Percentiles rank a stretch among this genome's conserved stretches.
phyloP scores from a whole-genome alignment of 2,329 filamentous ascomycete species.

The Penicillium frequentans region DNA sequence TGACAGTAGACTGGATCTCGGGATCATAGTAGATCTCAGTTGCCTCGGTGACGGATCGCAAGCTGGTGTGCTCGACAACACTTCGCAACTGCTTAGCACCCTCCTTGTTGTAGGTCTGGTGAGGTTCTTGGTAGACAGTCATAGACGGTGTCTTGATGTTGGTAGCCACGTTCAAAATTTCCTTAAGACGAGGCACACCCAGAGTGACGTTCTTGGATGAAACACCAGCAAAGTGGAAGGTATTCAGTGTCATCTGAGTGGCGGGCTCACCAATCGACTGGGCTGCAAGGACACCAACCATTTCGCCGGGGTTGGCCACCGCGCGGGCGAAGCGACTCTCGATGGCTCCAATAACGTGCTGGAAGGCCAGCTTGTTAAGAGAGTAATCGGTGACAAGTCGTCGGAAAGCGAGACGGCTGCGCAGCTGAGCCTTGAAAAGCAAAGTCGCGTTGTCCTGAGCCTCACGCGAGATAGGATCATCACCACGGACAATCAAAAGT shows the following conservation, averaged over 20 bases:
- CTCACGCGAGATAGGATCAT: constrained; percentile 77
- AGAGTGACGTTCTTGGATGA: constrained; percentile 99
- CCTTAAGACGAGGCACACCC: constrained; percentile 97
- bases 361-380: constrained; percentile 86
- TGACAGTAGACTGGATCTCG: constrained; percentile 79
- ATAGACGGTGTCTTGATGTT: constrained; percentile 99
- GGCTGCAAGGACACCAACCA: constrained; percentile 96
- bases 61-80: constrained; percentile 88
- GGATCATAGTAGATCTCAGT: constrained; percentile 99
- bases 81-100: constrained; percentile 83
- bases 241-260: constrained; percentile 99
- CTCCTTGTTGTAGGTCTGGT: constrained; percentile 66
- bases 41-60: constrained; percentile 85
- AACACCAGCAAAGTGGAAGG: constrained; percentile 99
- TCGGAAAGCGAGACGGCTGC: constrained; percentile 89
- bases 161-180: constrained; percentile 95
- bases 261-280: constrained; percentile 99
- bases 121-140: constrained; percentile 77
- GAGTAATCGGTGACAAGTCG: constrained; percentile 82
- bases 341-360: constrained; percentile 87
- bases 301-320: constrained; percentile 89
- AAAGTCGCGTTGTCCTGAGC: constrained; percentile 86
- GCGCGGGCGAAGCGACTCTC: constrained; percentile 85
- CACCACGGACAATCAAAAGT: constrained; percentile 82
- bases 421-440: constrained; percentile 87